Base-by-base conservation (phyloP, 2,329 filamentous ascomycete genomes). In the Didymella segeticola region DNA sequence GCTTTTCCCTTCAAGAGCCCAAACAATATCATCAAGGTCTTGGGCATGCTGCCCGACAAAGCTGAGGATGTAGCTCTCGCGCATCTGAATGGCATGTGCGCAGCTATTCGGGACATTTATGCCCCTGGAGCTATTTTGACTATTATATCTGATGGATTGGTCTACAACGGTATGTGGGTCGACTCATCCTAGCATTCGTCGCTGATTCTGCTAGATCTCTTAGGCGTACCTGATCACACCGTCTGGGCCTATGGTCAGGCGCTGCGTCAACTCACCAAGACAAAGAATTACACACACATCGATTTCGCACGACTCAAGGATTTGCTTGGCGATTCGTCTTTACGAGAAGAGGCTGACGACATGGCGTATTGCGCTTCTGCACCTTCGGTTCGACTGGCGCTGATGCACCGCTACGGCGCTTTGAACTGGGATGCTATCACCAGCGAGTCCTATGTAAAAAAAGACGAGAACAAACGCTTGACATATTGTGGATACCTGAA, bases 1-100 rank as follows among this genome's bases (percentile, higher is more conserved):
- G 83, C 83, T 0, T 87, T 86, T 37, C 84, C 85, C 0, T 86
- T 85, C 75, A 87, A 87, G 60, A 85, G 82, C 0, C 80, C 84
- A n/a, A 86, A 86, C 58, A 77, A 73, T 0, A 63, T 63, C 0
- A 72, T 78, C 31, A 87, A 88, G 48, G 82, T 84, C 0, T 68
- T 86, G n/a, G 83, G 77, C 2, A 55, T 51, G 1, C 58, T 78
- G 3, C 78, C 78, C 0, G 78, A 80, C 39, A 65, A 76, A n/a
- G 78, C 71, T 4, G 78, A 79, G 49, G 74, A 78, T 31, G 47
- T 80, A 23, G 76, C 77, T 3, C 63, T 80, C 9, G 60, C 64
- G 4, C 73, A 75, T 39, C 58, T 80, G 46, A 75, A 79, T 36
- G 68, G 67, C 0, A 60, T 80, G 20, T 78, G 77, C 36, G 67